These are phyloP conservation scores for Talaromyces rugulosus DNA, from an alignment of 2,329 filamentous ascomycete species.

Conservation along the genomic window DNA sequence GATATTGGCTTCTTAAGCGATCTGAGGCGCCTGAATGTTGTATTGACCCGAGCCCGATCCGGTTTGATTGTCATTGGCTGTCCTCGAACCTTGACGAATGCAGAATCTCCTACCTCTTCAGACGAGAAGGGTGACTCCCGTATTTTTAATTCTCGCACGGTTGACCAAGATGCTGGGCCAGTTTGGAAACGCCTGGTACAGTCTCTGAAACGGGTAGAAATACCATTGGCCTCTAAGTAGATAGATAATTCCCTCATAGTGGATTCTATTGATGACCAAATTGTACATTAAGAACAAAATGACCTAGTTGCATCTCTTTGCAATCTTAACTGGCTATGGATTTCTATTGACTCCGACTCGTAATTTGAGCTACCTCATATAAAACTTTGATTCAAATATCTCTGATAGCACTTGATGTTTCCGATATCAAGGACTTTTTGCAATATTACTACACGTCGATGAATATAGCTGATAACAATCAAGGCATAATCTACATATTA, in stretches of 20 bases:
- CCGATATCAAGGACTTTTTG: too few relatives aligned
- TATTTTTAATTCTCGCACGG: neutral
- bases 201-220: neutral
- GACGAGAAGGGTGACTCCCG: neutral
- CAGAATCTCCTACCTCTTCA: constrained; percentile 27
- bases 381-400: too few relatives aligned
- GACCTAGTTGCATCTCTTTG: too few relatives aligned
- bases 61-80: constrained; percentile 62
- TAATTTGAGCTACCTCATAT: too few relatives aligned
- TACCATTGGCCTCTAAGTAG: neutral
- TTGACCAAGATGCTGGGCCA: neutral
- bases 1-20: constrained; percentile 69
- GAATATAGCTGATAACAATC: neutral
- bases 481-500: neutral
- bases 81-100: constrained; percentile 39
- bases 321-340: too few relatives aligned
- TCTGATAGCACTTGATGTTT: too few relatives aligned
- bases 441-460: too few relatives aligned
- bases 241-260: neutral
- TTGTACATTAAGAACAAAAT: too few relatives aligned
- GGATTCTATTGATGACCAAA: too few relatives aligned
- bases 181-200: neutral
- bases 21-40: constrained; percentile 64
- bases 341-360: too few relatives aligned
- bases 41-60: constrained; percentile 63